Percentiles rank a stretch among this genome's conserved stretches.
Conservation (phyloP, 2,329 filamentous ascomycete species). For the Coniochaeta sp. region DNA sequence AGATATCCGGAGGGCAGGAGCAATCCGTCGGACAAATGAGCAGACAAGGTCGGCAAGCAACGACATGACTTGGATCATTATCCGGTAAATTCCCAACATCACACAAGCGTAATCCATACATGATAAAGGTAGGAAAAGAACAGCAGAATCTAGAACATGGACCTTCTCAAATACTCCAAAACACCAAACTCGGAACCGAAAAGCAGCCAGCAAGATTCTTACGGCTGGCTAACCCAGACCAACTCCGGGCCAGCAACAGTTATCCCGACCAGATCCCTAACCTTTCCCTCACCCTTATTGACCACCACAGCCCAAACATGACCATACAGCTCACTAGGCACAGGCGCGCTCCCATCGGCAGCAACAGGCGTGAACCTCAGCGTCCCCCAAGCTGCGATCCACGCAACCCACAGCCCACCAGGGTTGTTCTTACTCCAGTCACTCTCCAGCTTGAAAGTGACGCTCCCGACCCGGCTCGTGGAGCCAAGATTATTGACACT, state of each 20-base stretch:
- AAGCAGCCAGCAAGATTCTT: not conserved
- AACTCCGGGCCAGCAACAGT: conserved; percentile 26
- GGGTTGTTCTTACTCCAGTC: conserved; percentile 5
- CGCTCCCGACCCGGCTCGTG: conserved; percentile 7
- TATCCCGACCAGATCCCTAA: conserved; percentile 12
- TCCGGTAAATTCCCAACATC: not conserved
- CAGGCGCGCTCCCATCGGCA: conserved; percentile 13
- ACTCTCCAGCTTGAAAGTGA: conserved; percentile 15
- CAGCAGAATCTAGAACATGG: not conserved
- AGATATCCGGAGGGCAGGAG: not conserved
- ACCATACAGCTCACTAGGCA: conserved; percentile 24
- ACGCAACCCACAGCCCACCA: conserved; percentile 22
- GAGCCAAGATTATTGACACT: conserved; percentile 10
- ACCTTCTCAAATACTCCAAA: not conserved
- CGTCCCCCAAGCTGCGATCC: conserved; percentile 27
- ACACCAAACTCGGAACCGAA: not conserved
- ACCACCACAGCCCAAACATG: conserved; percentile 27
- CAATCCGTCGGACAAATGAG: not conserved
- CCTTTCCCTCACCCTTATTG: conserved; percentile 13
- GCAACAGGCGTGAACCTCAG: conserved; percentile 20
- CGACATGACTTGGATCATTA: too few relatives aligned
- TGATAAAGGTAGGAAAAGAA: not conserved
- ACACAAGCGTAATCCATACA: too few relatives aligned
- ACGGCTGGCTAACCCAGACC: conserved; percentile 20
- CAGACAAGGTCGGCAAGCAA: too few relatives aligned